Conservation (phyloP, 352 stramenopile species). For the Paralagenidium karlingii region DNA sequence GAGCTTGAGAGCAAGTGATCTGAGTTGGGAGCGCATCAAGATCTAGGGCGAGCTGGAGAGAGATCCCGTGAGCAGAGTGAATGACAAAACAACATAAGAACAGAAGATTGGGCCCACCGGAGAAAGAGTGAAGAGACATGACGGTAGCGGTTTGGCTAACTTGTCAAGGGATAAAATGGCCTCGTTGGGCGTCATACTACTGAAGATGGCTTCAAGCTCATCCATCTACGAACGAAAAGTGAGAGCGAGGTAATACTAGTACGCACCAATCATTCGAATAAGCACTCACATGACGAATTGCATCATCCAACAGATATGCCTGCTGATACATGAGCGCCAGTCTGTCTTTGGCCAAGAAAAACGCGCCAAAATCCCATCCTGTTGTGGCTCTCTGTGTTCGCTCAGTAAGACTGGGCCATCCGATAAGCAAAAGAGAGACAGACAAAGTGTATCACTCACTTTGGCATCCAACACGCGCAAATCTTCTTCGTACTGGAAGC, state of each 20-base stretch:
- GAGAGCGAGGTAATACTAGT: background rate
- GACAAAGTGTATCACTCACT: conserved; percentile 6
- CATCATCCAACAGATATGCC: conserved; percentile 70
- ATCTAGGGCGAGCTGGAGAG: conserved; percentile 42
- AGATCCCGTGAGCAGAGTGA: background rate
- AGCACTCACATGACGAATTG: conserved; percentile 57
- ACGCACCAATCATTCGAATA: background rate
- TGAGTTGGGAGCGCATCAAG: conserved; percentile 22
- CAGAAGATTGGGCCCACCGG: no score
- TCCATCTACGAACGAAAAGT: conserved; percentile 26
- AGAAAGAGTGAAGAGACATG: conserved; percentile 60
- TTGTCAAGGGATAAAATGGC: no score
- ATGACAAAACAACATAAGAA: background rate
- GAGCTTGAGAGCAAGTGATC: conserved; percentile 45
- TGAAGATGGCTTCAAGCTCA: conserved; percentile 68
- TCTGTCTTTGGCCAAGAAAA: conserved; percentile 66
- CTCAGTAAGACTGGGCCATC: background rate
- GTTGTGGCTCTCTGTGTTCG: conserved; percentile 14
- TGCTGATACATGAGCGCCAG: conserved; percentile 78
- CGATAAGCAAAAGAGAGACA: background rate
- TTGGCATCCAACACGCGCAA: conserved; percentile 49
- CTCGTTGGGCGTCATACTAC: conserved; percentile 20
- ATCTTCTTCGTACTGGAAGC: conserved; percentile 69
- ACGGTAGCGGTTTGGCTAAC: no score
- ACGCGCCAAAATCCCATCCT: conserved; percentile 67